Base-by-base conservation (phyloP, 1,284 basidiomycete genomes). In the Trichosporon faecale region DNA sequence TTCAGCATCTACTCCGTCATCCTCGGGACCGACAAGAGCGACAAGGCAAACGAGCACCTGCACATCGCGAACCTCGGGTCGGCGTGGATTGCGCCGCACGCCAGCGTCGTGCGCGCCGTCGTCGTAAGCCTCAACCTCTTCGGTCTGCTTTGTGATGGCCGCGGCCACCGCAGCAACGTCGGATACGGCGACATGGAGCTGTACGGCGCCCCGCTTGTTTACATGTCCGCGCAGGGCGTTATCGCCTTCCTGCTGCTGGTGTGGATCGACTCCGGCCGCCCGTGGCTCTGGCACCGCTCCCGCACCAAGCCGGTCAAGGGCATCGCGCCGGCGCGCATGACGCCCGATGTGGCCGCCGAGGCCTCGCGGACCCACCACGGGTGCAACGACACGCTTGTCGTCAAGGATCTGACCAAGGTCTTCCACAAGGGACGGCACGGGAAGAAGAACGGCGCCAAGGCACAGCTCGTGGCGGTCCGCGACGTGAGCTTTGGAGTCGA, bases 101-200 rank as follows among this genome's bases (percentile, higher is more conserved):
- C 88, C 2, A 91, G 87, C 76, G 85, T 90, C 21, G 61, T 71
- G 31, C 86, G 91, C 60, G 89, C 91, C 0, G 87, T 88, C 0
- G 86, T 92, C 35, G 87, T 93, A 14, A 90, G 90, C 0, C 85
- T 91, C 76, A 93, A 93, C 78, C 80, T 91, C 1, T 93, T 93
- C 80, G 90, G 88, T 6, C 84, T 93, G 18, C 87, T 92, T 0
- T 93, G 91, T 76, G 83, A 89, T 71, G 89, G 89, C 8, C 80
- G 85, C 0, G 84, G 85, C 8, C 82, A 85, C 0, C 85, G 88
- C 40, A 86, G 86, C 0, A 74, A 85, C 0, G 78, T 85, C 0
- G 85, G 87, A 0, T 82, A 88, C 68, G 87, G 87, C 7, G 75
- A 80, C 64, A 88, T 94, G 68, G 83, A 84, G 71, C 85, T 87